These are phyloP conservation scores for Capronia epimyces DNA, from an alignment of 2,329 filamentous ascomycete species.

Conservation along the genomic window DNA sequence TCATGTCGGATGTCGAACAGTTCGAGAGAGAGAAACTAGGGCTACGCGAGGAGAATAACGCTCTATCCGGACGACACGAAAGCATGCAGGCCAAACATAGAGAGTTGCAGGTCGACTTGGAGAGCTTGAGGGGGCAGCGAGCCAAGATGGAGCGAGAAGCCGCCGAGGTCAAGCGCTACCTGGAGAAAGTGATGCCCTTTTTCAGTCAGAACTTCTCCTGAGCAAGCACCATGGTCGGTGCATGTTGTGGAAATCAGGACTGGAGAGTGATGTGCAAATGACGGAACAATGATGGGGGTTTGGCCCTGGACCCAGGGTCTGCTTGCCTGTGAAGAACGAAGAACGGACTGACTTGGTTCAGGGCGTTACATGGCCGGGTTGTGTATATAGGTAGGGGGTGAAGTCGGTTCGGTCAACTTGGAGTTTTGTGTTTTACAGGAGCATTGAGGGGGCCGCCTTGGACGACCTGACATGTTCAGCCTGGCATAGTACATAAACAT, in stretches of 20 bases:
- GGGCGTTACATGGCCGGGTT: neutral
- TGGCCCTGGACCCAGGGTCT: too few species aligned
- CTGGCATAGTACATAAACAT: neutral
- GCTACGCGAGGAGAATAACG: conserved; percentile 72
- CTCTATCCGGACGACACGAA: conserved; percentile 69
- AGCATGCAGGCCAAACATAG: conserved; percentile 69
- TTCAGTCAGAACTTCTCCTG: conserved; percentile 27
- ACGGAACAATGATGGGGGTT: too few species aligned
- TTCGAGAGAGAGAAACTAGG: conserved; percentile 72
- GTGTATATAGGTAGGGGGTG: neutral
- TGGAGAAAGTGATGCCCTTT: conserved; percentile 74
- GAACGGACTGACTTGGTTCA: neutral
- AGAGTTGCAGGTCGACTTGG: conserved; percentile 80
- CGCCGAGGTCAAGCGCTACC: conserved; percentile 74
- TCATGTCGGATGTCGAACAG: conserved; percentile 78
- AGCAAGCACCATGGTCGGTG: neutral
- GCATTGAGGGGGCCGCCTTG: neutral
- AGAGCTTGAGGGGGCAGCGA: conserved; percentile 79
- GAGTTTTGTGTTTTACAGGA: neutral
- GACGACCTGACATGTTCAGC: neutral
- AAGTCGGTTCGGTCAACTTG: neutral
- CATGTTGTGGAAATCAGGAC: too few species aligned
- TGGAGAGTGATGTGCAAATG: too few species aligned
- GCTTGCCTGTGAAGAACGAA: too few species aligned
- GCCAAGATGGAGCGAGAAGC: conserved; percentile 81